Evolutionary conservation across 495 filamentous ascomycete genomes (phyloP).

Genomic region (Massariosphaeria phaeospora): DNA sequence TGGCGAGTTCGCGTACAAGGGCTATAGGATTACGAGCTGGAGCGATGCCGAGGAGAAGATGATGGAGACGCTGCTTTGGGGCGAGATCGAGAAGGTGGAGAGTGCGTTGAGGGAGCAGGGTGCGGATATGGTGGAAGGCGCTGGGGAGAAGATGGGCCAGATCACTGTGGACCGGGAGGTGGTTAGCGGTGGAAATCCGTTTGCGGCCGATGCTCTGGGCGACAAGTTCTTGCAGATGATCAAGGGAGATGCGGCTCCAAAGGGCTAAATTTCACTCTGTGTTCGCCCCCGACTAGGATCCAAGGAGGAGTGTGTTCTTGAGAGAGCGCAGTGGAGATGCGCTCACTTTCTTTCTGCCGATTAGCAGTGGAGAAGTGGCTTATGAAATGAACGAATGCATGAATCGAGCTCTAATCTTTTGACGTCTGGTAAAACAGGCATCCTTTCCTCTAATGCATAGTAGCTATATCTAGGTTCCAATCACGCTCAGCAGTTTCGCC

Average conservation of each 20-base stretch:
- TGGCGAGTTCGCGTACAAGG: slow-evolving; percentile 43
- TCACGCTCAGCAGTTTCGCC: too few species aligned
- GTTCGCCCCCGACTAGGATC: too few species aligned
- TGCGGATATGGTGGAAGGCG: slow-evolving; percentile 24
- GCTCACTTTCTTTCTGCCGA: too few species aligned
- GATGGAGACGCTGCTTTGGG: slow-evolving; percentile 18
- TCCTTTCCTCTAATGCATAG: too few species aligned
- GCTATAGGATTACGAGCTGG: slow-evolving; percentile 26
- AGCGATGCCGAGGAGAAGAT: slow-evolving; percentile 20
- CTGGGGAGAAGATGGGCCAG: background rate
- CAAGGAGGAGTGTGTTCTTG: too few species aligned
- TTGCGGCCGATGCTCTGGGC: slow-evolving; percentile 15
- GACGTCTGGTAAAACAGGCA: too few species aligned
- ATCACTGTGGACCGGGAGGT: slow-evolving; percentile 24
- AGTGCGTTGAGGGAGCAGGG: slow-evolving; percentile 14
- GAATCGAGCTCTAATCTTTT: too few species aligned
- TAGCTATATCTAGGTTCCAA: too few species aligned
- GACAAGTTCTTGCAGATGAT: slow-evolving; percentile 19
- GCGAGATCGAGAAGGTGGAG: slow-evolving; percentile 20
- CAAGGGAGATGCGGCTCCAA: slow-evolving; percentile 3
- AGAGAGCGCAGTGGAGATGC: too few species aligned
- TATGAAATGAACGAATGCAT: too few species aligned
- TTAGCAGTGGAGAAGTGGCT: too few species aligned
- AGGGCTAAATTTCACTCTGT: too few species aligned
- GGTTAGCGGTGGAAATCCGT: slow-evolving; percentile 9